phyloP scores from a whole-genome alignment of 2,329 filamentous ascomycete species.

The Hypoxylon sp. region DNA sequence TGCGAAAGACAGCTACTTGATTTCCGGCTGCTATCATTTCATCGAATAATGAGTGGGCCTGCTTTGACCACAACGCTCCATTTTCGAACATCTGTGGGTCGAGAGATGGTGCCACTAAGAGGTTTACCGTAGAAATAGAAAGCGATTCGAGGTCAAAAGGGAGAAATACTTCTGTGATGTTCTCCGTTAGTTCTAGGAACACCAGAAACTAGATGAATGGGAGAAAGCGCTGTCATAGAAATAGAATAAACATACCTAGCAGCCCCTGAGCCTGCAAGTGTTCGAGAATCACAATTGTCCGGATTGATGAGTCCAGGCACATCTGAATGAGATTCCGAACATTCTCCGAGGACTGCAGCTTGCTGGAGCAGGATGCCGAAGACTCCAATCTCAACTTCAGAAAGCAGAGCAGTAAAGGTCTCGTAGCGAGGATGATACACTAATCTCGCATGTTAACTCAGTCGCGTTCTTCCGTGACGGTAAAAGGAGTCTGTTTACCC shows the following conservation, averaged over 20 bases:
- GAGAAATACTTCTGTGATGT: background rate
- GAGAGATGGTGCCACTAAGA: background rate
- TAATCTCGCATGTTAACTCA: background rate
- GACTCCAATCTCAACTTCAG: slow-evolving; percentile 7
- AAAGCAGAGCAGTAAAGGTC: slow-evolving; percentile 4
- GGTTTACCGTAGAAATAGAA: background rate
- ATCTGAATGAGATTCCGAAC: slow-evolving; percentile 9
- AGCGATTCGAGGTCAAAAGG: slow-evolving; percentile 11
- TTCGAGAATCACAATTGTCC: slow-evolving; percentile 3
- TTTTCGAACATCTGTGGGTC: slow-evolving; percentile 1
- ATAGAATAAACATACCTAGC: background rate
- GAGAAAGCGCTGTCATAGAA: too few relatives aligned
- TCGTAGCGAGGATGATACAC: slow-evolving; percentile 7
- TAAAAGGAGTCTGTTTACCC: background rate
- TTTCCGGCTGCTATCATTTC: slow-evolving; percentile 10
- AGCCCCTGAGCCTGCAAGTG: slow-evolving; percentile 4
- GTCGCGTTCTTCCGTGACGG: too few relatives aligned
- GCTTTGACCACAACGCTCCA: background rate
- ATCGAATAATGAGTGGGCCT: background rate
- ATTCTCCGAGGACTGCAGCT: background rate
- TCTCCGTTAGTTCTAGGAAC: too few relatives aligned
- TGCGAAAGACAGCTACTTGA: slow-evolving; percentile 1
- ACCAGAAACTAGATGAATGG: too few relatives aligned
- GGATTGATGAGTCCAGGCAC: slow-evolving; percentile 6
- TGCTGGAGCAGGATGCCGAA: background rate